Evolutionary conservation across 805 yeast species (phyloP), one percentile per base, ranked within the genome.

Genomic region (Alloascoidea hylecoeti): DNA sequence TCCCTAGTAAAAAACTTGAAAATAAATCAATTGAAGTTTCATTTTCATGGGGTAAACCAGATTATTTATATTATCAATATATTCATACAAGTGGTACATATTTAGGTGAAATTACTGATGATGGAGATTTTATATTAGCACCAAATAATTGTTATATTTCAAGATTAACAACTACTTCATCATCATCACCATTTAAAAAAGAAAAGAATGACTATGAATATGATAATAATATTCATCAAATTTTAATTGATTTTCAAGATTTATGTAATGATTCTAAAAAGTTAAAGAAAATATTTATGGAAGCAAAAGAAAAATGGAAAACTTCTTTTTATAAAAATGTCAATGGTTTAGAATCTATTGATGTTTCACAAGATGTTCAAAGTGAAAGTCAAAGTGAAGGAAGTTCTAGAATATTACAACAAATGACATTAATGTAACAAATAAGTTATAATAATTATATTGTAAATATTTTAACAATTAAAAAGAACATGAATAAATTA

Each of bases 41-140:
- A 14, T 89, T 86, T 55, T 81, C 95, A 15, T 89, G 97, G 97
- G 97, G 97, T 2, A 71, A 66, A 41, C 94, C 95, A 2, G 64
- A 63, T 23, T 86, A 82, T 61, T 73, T 77, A 49, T 81, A 72
- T 55, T 85, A 84, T 1, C 98, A 92, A 56, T 94, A 81, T 51
- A 78, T 92, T 37, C 98, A 92, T 54, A 69, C 66, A 41, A 75
- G 94, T 0, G 99, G 99, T 2, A 77, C 83, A 1, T 84, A 88
- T 49, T 74, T 92, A 39, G 94, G 92, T 1, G 96, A 89, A 55
- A 64, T 89, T 19, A 64, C 88, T 45, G 83, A 75, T 32, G 76
- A 74, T 46, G 92, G 94, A 16, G 78, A 74, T 38, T 67, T 85
- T 44, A 77, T 81, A 47, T 58, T 88, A 50, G 94, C 94, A 1